These are phyloP conservation scores for Candolleomyces efflorescens DNA, from an alignment of 768 basidiomycete species.

Conservation along the genomic window DNA sequence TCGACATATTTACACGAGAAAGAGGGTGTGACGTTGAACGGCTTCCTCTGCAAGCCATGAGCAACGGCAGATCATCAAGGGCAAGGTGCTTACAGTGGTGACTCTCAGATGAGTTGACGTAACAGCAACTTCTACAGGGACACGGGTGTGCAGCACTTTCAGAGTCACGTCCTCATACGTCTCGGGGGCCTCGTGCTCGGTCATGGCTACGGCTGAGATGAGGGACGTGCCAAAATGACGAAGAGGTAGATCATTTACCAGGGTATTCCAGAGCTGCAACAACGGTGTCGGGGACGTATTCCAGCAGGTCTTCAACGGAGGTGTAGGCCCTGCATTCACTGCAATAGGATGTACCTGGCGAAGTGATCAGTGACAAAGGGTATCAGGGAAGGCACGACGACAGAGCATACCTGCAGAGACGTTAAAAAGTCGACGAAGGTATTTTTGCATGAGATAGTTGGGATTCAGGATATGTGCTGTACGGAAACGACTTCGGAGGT, in stretches of 20 bases:
- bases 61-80: neutral
- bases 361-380: neutral
- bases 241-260: slow-evolving; percentile 35
- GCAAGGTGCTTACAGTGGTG: slow-evolving; percentile 54
- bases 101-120: slow-evolving; percentile 70
- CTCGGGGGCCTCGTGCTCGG: slow-evolving; percentile 58
- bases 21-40: slow-evolving; percentile 63
- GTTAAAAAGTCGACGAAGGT: slow-evolving; percentile 74
- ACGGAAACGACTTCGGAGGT: slow-evolving; percentile 59
- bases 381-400: neutral
- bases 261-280: slow-evolving; percentile 48
- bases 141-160: slow-evolving; percentile 62
- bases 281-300: slow-evolving; percentile 47
- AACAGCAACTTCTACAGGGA: slow-evolving; percentile 68
- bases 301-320: slow-evolving; percentile 57
- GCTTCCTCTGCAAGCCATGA: slow-evolving; percentile 46
- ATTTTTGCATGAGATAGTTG: slow-evolving; percentile 66
- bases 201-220: slow-evolving; percentile 35
- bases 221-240: slow-evolving; percentile 1
- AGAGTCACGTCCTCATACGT: slow-evolving; percentile 62
- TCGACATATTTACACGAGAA: slow-evolving; percentile 78
- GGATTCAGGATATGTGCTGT: slow-evolving; percentile 69
- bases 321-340: slow-evolving; percentile 55
- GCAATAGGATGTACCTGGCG: slow-evolving; percentile 47
- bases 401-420: slow-evolving; percentile 45